These are phyloP conservation scores for Monosporascus sp. DNA, from an alignment of 2,329 filamentous ascomycete species.

Conservation along the genomic window DNA sequence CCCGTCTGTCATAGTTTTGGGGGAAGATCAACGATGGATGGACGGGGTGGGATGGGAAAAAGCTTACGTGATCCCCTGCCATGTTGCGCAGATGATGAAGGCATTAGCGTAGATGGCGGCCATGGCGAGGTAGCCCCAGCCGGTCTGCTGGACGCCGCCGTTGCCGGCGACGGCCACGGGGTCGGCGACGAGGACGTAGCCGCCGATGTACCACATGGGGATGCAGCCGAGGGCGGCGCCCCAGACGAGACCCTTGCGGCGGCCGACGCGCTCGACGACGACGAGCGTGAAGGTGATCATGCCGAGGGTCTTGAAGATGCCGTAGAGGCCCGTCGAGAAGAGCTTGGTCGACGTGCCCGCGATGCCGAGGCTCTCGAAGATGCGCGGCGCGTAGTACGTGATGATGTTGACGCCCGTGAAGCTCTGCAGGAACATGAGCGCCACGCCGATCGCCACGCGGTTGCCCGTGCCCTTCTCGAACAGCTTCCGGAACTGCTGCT, in stretches of 20 bases:
- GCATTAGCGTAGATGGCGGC: slow-evolving; percentile 40
- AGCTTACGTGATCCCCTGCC: slow-evolving; percentile 33
- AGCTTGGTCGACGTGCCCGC: slow-evolving; percentile 27
- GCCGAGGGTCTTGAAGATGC: slow-evolving; percentile 31
- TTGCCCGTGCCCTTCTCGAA: slow-evolving; percentile 34
- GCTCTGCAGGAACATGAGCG: slow-evolving; percentile 45
- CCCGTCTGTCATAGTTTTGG: too few relatives aligned
- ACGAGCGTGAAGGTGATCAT: slow-evolving; percentile 37
- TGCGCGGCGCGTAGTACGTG: slow-evolving; percentile 46
- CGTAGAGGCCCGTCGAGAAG: slow-evolving; percentile 37
- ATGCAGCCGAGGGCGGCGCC: slow-evolving; percentile 34
- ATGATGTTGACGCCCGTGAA: slow-evolving; percentile 56
- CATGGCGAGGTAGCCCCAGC: slow-evolving; percentile 40
- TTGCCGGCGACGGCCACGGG: slow-evolving; percentile 35
- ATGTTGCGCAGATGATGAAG: slow-evolving; percentile 33
- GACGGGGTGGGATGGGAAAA: too few relatives aligned
- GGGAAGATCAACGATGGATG: too few relatives aligned
- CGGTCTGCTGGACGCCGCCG: slow-evolving; percentile 38
- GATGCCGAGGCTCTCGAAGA: slow-evolving; percentile 34
- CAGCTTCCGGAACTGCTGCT: slow-evolving; percentile 26
- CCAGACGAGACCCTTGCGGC: slow-evolving; percentile 42
- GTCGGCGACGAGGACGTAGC: slow-evolving; percentile 29
- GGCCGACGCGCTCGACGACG: slow-evolving; percentile 42
- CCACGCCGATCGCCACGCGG: slow-evolving; percentile 44
- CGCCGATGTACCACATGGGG: slow-evolving; percentile 38